phyloP scores from a whole-genome alignment of 1,284 basidiomycete species.

The Kalmanozyma brasiliensis region DNA sequence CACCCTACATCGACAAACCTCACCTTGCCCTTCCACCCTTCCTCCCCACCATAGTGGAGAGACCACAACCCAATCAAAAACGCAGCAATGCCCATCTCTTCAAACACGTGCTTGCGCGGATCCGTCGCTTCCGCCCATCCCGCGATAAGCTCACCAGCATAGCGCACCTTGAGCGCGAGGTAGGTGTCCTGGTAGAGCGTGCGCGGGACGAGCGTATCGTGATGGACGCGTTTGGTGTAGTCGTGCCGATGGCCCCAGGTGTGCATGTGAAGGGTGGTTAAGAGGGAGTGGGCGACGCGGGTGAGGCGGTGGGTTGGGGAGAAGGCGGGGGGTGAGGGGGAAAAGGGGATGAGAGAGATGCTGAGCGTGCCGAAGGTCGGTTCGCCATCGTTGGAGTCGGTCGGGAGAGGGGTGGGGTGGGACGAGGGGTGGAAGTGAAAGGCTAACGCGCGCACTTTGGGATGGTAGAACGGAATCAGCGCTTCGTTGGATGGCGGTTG shows the following conservation, averaged over 20 bases:
- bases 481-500: slow-evolving; percentile 11
- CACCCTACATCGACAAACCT: slow-evolving; percentile 92
- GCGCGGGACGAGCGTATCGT: slow-evolving; percentile 82
- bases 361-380: slow-evolving; percentile 64
- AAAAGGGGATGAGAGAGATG: slow-evolving; percentile 72
- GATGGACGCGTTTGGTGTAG: slow-evolving; percentile 85
- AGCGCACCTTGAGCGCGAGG: slow-evolving; percentile 81
- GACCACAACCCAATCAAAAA: slow-evolving; percentile 89
- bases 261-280: slow-evolving; percentile 85
- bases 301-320: slow-evolving; percentile 74
- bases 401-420: background rate
- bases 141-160: slow-evolving; percentile 70
- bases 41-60: slow-evolving; percentile 64
- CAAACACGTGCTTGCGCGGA: slow-evolving; percentile 84
- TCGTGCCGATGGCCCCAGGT: slow-evolving; percentile 81
- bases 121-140: slow-evolving; percentile 83
- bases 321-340: slow-evolving; percentile 6
- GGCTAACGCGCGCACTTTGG: slow-evolving; percentile 58
- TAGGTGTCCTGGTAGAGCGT: slow-evolving; percentile 90
- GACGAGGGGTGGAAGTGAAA: slow-evolving; percentile 42
- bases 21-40: slow-evolving; percentile 79
- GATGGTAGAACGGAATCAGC: slow-evolving; percentile 64
- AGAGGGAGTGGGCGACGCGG: slow-evolving; percentile 80
- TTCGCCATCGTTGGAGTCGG: no score
- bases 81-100: slow-evolving; percentile 90